phyloP scores from a whole-genome alignment of 2,329 filamentous ascomycete genomes.

The Colletotrichum paranaense region DNA sequence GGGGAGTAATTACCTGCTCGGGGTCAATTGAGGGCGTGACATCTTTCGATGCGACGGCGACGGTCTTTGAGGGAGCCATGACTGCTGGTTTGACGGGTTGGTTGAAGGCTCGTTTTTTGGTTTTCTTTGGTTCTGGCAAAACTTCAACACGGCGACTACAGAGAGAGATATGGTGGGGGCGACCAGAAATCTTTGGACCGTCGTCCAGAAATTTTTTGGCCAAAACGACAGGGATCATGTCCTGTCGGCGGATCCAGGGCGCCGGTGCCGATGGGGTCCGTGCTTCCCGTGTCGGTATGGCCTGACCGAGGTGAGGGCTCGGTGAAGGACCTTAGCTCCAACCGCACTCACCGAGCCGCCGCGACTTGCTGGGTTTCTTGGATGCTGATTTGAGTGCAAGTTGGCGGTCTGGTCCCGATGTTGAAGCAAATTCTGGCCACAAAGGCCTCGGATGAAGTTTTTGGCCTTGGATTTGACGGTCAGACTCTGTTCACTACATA shows the following conservation, averaged over 20 bases:
- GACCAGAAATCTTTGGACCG: constrained; percentile 27
- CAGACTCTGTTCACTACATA: background rate
- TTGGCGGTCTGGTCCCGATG: background rate
- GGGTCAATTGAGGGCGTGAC: constrained; percentile 50
- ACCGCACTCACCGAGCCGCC: background rate
- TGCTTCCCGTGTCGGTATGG: background rate
- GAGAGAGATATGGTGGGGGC: constrained; percentile 24
- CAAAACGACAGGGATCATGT: constrained; percentile 27
- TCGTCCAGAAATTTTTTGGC: constrained; percentile 35
- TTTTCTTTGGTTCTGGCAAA: constrained; percentile 3
- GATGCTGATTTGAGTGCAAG: background rate
- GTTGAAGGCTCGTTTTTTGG: constrained; percentile 11
- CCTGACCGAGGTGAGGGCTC: constrained; percentile 11
- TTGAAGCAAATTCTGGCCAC: background rate
- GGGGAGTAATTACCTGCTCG: constrained; percentile 49
- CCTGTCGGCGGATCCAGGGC: constrained; percentile 26
- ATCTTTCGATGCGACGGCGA: constrained; percentile 44
- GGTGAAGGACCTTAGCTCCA: constrained; percentile 3
- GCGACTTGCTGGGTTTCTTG: background rate
- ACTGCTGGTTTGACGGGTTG: constrained; percentile 27
- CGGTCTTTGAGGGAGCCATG: constrained; percentile 56
- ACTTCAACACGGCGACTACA: constrained; percentile 1
- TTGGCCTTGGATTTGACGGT: background rate
- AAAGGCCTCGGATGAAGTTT: background rate
- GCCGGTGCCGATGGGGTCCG: constrained; percentile 29